phyloP scores from a whole-genome alignment of 1,284 basidiomycete genomes.

The Volvariella surrecta region DNA sequence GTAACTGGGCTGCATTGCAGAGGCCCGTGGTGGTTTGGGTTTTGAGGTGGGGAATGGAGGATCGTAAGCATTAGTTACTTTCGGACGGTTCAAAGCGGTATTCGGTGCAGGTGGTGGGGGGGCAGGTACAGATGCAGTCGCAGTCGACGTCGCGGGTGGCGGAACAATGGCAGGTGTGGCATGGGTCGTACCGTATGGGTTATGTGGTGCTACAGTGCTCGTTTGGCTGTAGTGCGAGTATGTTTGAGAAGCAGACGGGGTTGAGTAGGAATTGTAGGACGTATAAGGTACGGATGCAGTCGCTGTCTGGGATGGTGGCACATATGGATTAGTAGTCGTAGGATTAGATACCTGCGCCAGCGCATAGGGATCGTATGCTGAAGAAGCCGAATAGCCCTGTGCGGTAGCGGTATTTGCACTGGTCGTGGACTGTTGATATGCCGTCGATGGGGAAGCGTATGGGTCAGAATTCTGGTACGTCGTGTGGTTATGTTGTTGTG shows the following conservation, averaged over 20 bases:
- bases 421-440: slow-evolving; percentile 7
- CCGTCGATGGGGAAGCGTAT: slow-evolving; percentile 22
- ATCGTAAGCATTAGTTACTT: slow-evolving; percentile 68
- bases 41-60: slow-evolving; percentile 61
- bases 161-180: slow-evolving; percentile 8
- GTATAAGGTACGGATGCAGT: slow-evolving; percentile 6
- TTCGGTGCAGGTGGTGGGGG: slow-evolving; percentile 29
- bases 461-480: slow-evolving; percentile 16
- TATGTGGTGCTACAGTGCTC: neutral
- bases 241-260: slow-evolving; percentile 5
- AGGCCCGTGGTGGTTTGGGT: slow-evolving; percentile 23
- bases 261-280: slow-evolving; percentile 7
- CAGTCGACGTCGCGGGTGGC: slow-evolving; percentile 2
- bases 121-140: slow-evolving; percentile 14
- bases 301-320: slow-evolving; percentile 4
- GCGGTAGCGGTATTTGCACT: neutral
- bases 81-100: slow-evolving; percentile 44
- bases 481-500: slow-evolving; percentile 5
- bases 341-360: neutral
- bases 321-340: slow-evolving; percentile 7
- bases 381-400: neutral
- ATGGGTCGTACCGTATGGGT: slow-evolving; percentile 1
- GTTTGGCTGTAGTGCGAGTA: slow-evolving; percentile 11
- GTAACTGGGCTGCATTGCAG: slow-evolving; percentile 15
- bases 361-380: slow-evolving; percentile 16